Percentiles rank a stretch among this genome's conserved stretches.
phyloP scores from a whole-genome alignment of 192 early-diverging fungal species.

The Linnemannia zychae region DNA sequence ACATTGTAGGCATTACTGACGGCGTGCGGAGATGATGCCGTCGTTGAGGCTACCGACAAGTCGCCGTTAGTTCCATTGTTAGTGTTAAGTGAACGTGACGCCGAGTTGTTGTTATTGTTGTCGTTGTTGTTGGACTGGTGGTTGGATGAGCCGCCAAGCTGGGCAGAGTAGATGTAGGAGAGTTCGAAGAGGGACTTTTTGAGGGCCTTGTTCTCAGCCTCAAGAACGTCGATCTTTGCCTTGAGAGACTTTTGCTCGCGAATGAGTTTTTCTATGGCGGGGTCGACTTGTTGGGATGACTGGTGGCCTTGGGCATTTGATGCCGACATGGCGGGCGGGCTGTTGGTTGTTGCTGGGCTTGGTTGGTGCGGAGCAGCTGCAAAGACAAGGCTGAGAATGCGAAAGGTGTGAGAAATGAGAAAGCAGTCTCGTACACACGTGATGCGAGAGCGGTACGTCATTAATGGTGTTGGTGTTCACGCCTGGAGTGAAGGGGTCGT shows the following conservation, averaged over 20 bases:
- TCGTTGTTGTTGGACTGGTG: slow-evolving; percentile 32
- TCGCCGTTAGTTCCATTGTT: slow-evolving; percentile 15
- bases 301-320: slow-evolving; percentile 31
- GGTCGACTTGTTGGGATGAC: slow-evolving; percentile 55
- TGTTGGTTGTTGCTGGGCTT: neutral
- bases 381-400: neutral
- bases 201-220: slow-evolving; percentile 83
- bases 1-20: neutral
- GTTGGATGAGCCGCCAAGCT: slow-evolving; percentile 36
- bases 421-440: neutral
- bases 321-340: slow-evolving; percentile 33
- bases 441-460: slow-evolving; percentile 3
- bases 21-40: neutral
- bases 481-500: neutral
- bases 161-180: slow-evolving; percentile 74
- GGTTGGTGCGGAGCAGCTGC: neutral
- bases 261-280: slow-evolving; percentile 66
- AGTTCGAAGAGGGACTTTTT: slow-evolving; percentile 90
- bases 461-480: neutral
- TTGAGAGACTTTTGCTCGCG: slow-evolving; percentile 81
- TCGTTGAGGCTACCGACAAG: neutral
- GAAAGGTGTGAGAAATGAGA: neutral
- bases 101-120: slow-evolving; percentile 64
- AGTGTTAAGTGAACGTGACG: slow-evolving; percentile 19
- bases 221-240: slow-evolving; percentile 76